Base-by-base conservation (phyloP, 176 grass and related monocot species). In the Hsuehochloa calcarea region DNA sequence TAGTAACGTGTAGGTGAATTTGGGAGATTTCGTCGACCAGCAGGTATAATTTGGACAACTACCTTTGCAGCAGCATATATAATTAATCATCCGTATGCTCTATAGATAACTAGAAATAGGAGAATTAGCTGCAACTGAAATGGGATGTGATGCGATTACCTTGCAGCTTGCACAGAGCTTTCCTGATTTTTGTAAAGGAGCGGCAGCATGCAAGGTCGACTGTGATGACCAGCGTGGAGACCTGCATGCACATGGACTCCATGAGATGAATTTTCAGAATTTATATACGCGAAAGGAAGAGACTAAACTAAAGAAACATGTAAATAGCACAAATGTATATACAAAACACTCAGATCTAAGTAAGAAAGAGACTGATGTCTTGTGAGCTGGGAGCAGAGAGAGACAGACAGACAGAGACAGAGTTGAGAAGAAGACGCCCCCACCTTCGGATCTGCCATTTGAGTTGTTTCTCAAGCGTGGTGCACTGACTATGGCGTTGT, bases 101-200 rank as follows among this genome's bases (percentile, higher is more conserved):
- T 45, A 45, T 12, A 25, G 8, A 60, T n/a, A n/a, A 25, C 56
- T 25, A 17, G 16, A 19, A 16, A 17, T 27, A 41, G 37, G 41
- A 20, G 9, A 20, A 40, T 22, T 68, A 3, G 31, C 29, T 19
- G 35, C 17, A 22, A 40, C 17, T 22, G 35, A 35, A 68, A 68
- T 10, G 66, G 19, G 66, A 2, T 12, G 35, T 22, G 19, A 50
- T 68, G 13, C 14, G 16, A 73, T 70, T 75, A 92, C 90, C 86
- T 89, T 89, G 90, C 12, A 92, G 64, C 45, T 86, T 89, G 86
- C 82, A 86, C 14, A 92, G 65, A 55, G 78, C 64, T 50, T 89
- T 92, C 65, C 75, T 25, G 72, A 92, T 89, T 78, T 92, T 92
- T 60, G 77, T 89, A 73, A 86, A 89, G 31, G 72, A 89, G 27